These are phyloP conservation scores for Neurospora terricola DNA, from an alignment of 495 filamentous ascomycete species.

Conservation along the genomic window DNA sequence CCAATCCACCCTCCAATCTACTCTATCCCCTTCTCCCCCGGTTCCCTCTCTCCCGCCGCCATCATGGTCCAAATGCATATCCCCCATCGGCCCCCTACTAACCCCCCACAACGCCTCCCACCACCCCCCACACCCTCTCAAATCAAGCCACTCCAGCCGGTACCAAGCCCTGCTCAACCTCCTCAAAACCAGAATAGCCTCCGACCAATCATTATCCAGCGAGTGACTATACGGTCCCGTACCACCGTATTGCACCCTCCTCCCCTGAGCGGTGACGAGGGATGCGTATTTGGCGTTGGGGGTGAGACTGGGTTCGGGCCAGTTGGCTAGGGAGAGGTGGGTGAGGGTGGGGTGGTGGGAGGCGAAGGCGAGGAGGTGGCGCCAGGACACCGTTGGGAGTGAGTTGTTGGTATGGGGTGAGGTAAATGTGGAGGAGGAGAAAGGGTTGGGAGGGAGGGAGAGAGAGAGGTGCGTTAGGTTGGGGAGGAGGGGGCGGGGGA, in stretches of 20 bases:
- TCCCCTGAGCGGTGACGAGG: constrained; percentile 30
- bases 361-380: constrained; percentile 52
- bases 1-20: constrained; percentile 39
- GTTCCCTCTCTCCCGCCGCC: background rate
- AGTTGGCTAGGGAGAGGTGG: constrained; percentile 69
- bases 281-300: constrained; percentile 49
- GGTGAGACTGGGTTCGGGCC: constrained; percentile 63
- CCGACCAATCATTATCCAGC: constrained; percentile 58
- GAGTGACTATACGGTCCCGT: constrained; percentile 55
- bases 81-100: background rate
- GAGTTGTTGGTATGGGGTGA: background rate
- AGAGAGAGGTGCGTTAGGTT: constrained; percentile 49
- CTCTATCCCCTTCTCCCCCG: constrained; percentile 17
- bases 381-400: constrained; percentile 38
- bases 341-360: constrained; percentile 54
- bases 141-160: constrained; percentile 66
- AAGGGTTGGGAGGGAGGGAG: constrained; percentile 26
- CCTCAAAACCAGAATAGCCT: constrained; percentile 59
- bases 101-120: constrained; percentile 41
- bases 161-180: constrained; percentile 57
- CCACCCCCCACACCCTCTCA: constrained; percentile 73
- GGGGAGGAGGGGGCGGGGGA: constrained; percentile 29
- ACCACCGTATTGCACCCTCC: constrained; percentile 45
- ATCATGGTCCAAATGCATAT: background rate
- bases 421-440: background rate